Base-by-base conservation (phyloP, 2,329 filamentous ascomycete genomes). In the Fusarium tupiense region DNA sequence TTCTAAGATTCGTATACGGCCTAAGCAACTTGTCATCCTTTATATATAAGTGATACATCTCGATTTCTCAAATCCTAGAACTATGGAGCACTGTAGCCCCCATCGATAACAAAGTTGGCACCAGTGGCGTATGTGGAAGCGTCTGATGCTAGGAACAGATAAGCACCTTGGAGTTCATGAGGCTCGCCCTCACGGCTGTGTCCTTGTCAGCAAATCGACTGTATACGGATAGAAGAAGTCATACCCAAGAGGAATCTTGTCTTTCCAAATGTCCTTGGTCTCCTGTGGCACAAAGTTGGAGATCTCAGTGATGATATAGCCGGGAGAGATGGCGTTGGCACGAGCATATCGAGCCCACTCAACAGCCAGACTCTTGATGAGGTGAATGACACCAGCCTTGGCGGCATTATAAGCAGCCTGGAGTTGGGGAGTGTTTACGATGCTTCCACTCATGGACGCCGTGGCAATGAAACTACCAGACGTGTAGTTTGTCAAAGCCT, bases 301-400 rank as follows among this genome's bases (percentile, higher is more conserved):
- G 50, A 78, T 78, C 62, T 78, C 76, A 26, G 76, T 78, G 38
- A 78, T 74, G 57, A 78, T 78, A 31, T 78, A 90, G 10, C 80
- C 80, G 8, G 80, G 80, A 29, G 80, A 81, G 16, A 90, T 86
- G 50, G 87, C 83, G 74, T 90, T 90, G 35, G 89, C 88, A 7
- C 88, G 83, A 7, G 88, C 88, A 71, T 90, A 89, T 7, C 88
- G 86, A 19, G 86, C 81, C 88, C 88, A 90, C 71, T 90, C 88
- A 10, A 86, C 82, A 1, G 88, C 88, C 33, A 90, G 81, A 3
- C 83, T 86, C 77, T 88, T 89, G 56, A 87, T 87, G 43, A 90
- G 84, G 63, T 90, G 89, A 5, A 85, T 87, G 22, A 89, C 84
- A 33, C 84, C 88, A 2, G 88, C 88, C 76, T 90, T 90, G 37